Evolutionary conservation across 2,329 filamentous ascomycete species (phyloP).

Genomic region (Aspergillus terreus): DNA sequence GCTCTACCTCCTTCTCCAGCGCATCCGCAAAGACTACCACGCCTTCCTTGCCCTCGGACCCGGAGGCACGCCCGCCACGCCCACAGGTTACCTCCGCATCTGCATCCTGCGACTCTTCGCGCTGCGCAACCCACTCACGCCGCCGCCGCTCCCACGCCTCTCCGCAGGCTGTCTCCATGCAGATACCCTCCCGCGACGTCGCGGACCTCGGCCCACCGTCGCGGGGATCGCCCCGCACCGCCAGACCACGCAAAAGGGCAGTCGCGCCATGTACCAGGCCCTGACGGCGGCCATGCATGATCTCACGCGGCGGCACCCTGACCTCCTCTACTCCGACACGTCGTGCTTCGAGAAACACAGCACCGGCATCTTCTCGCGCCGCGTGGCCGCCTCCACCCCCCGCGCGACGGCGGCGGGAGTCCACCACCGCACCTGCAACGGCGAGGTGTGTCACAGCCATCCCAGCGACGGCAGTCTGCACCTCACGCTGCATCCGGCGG

Average conservation of each 20-base stretch:
- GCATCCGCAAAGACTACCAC: constrained; percentile 59
- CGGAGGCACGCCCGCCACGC: constrained; percentile 73
- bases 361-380: constrained; percentile 64
- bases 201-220: constrained; percentile 62
- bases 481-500: constrained; percentile 73
- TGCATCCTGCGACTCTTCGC: constrained; percentile 69
- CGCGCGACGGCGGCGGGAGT: not conserved
- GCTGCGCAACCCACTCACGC: constrained; percentile 64
- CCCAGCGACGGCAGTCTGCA: constrained; percentile 73
- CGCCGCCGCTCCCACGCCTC: constrained; percentile 50
- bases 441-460: constrained; percentile 81
- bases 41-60: constrained; percentile 75
- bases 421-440: constrained; percentile 44
- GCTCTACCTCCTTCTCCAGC: constrained; percentile 53
- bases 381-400: constrained; percentile 24
- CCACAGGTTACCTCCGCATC: constrained; percentile 68
- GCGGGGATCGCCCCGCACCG: constrained; percentile 78
- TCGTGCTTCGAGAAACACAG: constrained; percentile 82
- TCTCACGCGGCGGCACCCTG: constrained; percentile 47
- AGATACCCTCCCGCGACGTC: constrained; percentile 54
- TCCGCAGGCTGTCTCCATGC: constrained; percentile 55
- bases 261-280: constrained; percentile 50
- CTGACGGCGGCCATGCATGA: constrained; percentile 53
- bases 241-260: constrained; percentile 66
- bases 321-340: constrained; percentile 57